Evolutionary conservation across 176 grass and related monocot genomes (phyloP).

Genomic region (Panicum miliaceum): DNA sequence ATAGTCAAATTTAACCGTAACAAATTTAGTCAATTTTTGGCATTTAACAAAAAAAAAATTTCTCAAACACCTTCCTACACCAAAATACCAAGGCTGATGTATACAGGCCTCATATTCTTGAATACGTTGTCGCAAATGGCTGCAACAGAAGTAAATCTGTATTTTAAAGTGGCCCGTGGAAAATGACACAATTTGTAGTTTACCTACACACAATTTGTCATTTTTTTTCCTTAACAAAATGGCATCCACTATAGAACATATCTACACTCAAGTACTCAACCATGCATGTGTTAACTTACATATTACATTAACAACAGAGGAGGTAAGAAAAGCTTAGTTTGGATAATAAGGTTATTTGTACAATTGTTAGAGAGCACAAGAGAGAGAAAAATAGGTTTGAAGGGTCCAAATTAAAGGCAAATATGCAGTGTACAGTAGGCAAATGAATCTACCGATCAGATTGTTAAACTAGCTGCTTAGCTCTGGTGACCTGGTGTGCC

Average conservation of each 20-base stretch:
- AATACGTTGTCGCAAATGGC: background rate
- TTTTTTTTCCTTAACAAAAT: background rate
- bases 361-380: background rate
- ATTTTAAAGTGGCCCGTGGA: background rate
- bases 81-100: background rate
- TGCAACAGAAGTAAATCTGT: background rate
- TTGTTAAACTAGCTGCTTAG: background rate
- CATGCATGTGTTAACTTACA: background rate
- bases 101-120: background rate
- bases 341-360: background rate
- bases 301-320: background rate
- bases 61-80: background rate
- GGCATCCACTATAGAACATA: background rate
- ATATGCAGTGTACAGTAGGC: background rate
- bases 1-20: background rate
- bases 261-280: background rate
- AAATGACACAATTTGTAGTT: background rate
- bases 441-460: background rate
- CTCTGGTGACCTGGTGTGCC: background rate
- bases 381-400: background rate
- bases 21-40: background rate
- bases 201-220: background rate
- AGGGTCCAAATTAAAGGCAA: background rate
- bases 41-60: background rate
- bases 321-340: background rate